A percentile compares a stretch with the other conserved stretches of the same genome.
These are phyloP conservation scores for Citrus cavaleriei DNA, from an alignment of 345 rosid genomes.

Conservation along the genomic window DNA sequence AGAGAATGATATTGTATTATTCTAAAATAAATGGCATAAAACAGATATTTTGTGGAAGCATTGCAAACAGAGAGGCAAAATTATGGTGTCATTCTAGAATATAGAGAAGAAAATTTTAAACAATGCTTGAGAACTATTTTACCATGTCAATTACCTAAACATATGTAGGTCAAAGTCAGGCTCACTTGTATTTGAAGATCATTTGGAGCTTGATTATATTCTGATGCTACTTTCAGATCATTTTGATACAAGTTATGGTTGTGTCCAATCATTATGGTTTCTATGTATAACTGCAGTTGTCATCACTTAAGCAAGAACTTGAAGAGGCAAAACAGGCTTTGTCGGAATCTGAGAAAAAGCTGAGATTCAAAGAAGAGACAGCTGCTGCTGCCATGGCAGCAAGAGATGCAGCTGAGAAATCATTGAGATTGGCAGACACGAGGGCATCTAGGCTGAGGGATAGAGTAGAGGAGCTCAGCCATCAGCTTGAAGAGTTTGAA, in stretches of 20 bases:
- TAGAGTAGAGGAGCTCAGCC: slow-evolving; percentile 83
- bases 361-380: slow-evolving; percentile 93
- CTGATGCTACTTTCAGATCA: neutral
- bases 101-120: neutral
- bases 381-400: slow-evolving; percentile 98
- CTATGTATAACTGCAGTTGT: slow-evolving; percentile 44
- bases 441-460: slow-evolving; percentile 92
- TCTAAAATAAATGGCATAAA: neutral
- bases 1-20: neutral
- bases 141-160: neutral
- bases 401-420: slow-evolving; percentile 97
- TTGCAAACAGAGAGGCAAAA: neutral
- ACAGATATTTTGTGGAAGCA: neutral
- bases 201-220: neutral
- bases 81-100: neutral
- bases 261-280: slow-evolving; percentile 8
- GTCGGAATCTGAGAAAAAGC: slow-evolving; percentile 79
- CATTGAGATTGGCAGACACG: slow-evolving; percentile 76
- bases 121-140: neutral
- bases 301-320: slow-evolving; percentile 67
- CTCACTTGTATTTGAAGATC: neutral
- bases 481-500: slow-evolving; percentile 79
- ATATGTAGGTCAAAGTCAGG: neutral
- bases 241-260: neutral
- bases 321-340: slow-evolving; percentile 79